Evolutionary conservation across 2,329 filamentous ascomycete genomes (phyloP), one percentile per base, ranked within the genome.

Genomic region (Trichophaea hybrida): DNA sequence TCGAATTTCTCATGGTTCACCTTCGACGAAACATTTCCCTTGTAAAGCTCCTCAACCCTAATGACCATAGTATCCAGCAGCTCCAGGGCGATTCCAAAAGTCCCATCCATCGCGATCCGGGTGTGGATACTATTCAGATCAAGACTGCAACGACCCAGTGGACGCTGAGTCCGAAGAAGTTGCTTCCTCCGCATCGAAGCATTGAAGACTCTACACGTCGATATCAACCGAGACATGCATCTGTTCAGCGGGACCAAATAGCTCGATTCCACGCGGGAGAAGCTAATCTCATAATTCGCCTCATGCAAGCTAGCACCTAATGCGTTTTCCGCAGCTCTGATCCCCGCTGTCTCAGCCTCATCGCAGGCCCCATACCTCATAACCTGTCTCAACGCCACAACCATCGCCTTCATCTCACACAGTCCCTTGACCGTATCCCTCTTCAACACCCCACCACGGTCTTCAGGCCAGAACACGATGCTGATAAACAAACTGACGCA

Each of bases 211-310:
- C 59, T 52, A 17, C 50, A 56, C 12, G 59, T 33, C 44, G 63
- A 61, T 6, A 65, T 49, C 54, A 66, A 17, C 8, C 54, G 60
- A 4, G 57, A 53, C 40, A 66, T 44, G 31, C 57, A 44, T 5
- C 13, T 12, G 34, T 59, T 43, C 1, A 66, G 55, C n/a, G 61
- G 59, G 31, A 64, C 49, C 17, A 65, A 50, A 24, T 53, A 43
- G 2, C 44, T 51, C 4, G 63, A 60, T 2, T 64, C 49, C 12
- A 66, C 43, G 31, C 64, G 61, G 1, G 64, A 59, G 51, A 66
- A 13, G n/a, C 60, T 65, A 15, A 66, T 59, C 40, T 66, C 64
- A 51, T 66, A 66, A 31, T 63, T 58, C 38, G 63, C 57, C 44
- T 66, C 64, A 8, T 52, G 44, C 31, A 66, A 48, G n/a, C 61